Evolutionary conservation across 2,329 filamentous ascomycete species (phyloP).

Genomic region (Colletotrichum sp.): DNA sequence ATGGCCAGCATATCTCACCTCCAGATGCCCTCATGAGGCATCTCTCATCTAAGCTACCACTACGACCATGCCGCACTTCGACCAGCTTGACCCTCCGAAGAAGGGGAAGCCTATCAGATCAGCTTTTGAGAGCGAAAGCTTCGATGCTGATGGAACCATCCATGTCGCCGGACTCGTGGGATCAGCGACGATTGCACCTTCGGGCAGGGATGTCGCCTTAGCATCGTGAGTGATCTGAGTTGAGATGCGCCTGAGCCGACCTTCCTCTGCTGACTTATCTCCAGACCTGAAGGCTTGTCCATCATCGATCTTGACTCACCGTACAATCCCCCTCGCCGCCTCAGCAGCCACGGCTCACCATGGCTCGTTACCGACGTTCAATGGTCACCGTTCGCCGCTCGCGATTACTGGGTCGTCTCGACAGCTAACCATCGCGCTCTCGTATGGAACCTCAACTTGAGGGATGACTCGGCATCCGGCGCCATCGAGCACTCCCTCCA

Average conservation of each 20-base stretch:
- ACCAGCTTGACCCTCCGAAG: conserved; percentile 52
- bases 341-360: conserved; percentile 82
- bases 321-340: conserved; percentile 82
- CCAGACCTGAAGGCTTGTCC: conserved; percentile 80
- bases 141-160: conserved; percentile 84
- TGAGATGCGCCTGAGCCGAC: not conserved
- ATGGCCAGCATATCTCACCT: conserved; percentile 15
- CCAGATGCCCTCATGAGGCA: conserved; percentile 20
- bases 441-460: conserved; percentile 88
- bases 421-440: conserved; percentile 94
- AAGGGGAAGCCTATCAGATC: conserved; percentile 67
- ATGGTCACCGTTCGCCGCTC: conserved; percentile 90
- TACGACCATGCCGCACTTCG: conserved; percentile 54
- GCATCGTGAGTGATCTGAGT: conserved; percentile 66
- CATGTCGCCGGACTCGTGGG: conserved; percentile 83
- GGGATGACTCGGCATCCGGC: conserved; percentile 72
- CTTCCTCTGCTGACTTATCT: not conserved
- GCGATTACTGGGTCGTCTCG: conserved; percentile 92
- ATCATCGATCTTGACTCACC: conserved; percentile 93
- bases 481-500: conserved; percentile 88
- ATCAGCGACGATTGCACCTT: conserved; percentile 91
- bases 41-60: conserved; percentile 13
- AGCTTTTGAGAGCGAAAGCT: conserved; percentile 85
- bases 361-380: conserved; percentile 97
- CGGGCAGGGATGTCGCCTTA: conserved; percentile 86